Conservation (phyloP, 2,329 filamentous ascomycete species). For the Aulographum hederae region DNA sequence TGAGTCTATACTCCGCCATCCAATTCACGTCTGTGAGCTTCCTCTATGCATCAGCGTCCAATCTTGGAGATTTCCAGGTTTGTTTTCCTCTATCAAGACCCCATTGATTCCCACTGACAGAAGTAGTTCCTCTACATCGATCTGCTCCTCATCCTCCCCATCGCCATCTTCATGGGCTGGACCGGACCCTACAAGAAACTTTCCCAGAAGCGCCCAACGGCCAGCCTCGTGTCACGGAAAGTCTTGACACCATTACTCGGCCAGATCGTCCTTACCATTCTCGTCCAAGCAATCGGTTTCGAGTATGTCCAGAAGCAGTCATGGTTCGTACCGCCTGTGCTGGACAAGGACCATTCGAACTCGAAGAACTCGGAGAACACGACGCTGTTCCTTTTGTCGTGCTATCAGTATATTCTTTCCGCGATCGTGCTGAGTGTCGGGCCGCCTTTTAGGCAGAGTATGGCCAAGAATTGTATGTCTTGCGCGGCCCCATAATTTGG, state of each 20-base stretch:
- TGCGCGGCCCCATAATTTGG: background rate
- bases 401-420: constrained; percentile 86
- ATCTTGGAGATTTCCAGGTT: constrained; percentile 96
- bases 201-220: constrained; percentile 72
- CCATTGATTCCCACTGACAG: constrained; percentile 12
- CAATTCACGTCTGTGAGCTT: constrained; percentile 97
- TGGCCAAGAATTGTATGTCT: constrained; percentile 61
- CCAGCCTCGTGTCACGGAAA: constrained; percentile 81
- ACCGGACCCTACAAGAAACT: constrained; percentile 64
- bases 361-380: constrained; percentile 90
- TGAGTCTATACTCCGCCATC: constrained; percentile 98
- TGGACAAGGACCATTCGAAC: constrained; percentile 65
- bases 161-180: constrained; percentile 99
- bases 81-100: constrained; percentile 5
- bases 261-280: constrained; percentile 66
- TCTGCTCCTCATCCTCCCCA: constrained; percentile 75
- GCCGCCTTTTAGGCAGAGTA: constrained; percentile 67
- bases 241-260: constrained; percentile 78
- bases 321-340: constrained; percentile 71
- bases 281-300: constrained; percentile 59
- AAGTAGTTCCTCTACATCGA: constrained; percentile 97
- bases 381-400: constrained; percentile 71
- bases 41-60: constrained; percentile 81
- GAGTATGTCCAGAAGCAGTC: constrained; percentile 56
- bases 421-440: constrained; percentile 86